Conservation (phyloP, 2,329 filamentous ascomycete species). For the Alternaria arborescens region DNA sequence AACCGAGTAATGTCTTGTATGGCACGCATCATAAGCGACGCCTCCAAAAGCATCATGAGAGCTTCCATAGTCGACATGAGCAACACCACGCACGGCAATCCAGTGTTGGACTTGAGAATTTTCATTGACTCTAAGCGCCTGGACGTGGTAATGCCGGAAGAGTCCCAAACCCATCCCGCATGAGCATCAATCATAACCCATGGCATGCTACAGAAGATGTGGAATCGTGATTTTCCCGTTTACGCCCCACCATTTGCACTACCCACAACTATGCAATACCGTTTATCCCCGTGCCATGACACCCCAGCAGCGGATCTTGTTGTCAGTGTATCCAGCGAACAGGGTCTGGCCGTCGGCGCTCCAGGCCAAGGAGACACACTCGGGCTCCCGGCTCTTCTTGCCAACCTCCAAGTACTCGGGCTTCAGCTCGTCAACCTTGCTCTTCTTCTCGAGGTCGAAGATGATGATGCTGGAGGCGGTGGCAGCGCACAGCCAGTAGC, state of each 20-base stretch:
- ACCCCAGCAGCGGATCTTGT: constrained; percentile 68
- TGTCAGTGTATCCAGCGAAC: constrained; percentile 99
- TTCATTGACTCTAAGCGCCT: constrained; percentile 56
- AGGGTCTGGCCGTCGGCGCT: constrained; percentile 98
- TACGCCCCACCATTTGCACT: constrained; percentile 32
- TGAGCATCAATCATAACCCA: constrained; percentile 49
- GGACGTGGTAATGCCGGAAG: constrained; percentile 53
- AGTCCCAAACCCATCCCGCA: constrained; percentile 47
- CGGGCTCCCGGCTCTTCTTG: constrained; percentile 99
- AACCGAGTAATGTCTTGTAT: not conserved
- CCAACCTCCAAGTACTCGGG: constrained; percentile 94
- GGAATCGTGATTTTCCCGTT: constrained; percentile 51
- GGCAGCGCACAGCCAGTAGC: constrained; percentile 99
- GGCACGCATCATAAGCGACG: constrained; percentile 49
- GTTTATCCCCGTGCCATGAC: constrained; percentile 53
- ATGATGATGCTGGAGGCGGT: constrained; percentile 99
- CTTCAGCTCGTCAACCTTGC: constrained; percentile 99
- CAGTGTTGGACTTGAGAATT: constrained; percentile 51
- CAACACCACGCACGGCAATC: constrained; percentile 13
- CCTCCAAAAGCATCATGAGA: not conserved
- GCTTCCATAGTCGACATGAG: not conserved
- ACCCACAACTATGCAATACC: constrained; percentile 33
- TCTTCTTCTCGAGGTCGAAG: constrained; percentile 99
- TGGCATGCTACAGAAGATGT: constrained; percentile 52
- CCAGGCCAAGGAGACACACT: constrained; percentile 98